Evolutionary conservation across 2,329 filamentous ascomycete species (phyloP).

Genomic region (Trichoderma sp.): DNA sequence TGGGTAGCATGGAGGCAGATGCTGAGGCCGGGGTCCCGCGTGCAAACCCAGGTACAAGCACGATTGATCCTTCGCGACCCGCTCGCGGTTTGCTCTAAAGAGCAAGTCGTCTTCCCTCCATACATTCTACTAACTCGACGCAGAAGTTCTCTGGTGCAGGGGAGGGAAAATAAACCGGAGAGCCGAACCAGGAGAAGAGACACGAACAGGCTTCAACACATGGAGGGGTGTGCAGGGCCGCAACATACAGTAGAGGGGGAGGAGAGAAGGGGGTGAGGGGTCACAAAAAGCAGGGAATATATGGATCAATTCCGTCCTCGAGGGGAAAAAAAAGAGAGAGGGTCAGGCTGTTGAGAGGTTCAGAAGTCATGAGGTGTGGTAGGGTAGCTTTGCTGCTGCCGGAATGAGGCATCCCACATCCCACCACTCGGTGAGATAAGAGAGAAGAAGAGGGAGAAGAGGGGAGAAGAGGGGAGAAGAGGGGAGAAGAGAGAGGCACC

Average conservation of each 20-base stretch:
- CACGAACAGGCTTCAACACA: background rate
- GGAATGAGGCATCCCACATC: background rate
- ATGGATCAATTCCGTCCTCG: background rate
- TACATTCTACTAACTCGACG: background rate
- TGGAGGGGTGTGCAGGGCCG: conserved; percentile 3
- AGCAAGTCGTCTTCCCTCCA: background rate
- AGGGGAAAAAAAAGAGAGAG: background rate
- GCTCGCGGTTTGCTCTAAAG: background rate
- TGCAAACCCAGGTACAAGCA: conserved; percentile 21
- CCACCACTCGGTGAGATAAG: background rate
- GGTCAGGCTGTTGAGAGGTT: background rate
- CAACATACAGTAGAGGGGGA: background rate
- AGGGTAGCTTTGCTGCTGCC: background rate
- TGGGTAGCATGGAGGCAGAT: background rate
- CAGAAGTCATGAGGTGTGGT: background rate
- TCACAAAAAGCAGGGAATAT: conserved; percentile 2
- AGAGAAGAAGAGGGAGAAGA: background rate
- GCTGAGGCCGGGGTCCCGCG: conserved; percentile 17
- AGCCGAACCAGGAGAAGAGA: background rate
- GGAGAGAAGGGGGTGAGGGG: background rate
- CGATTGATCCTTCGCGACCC: conserved; percentile 1
- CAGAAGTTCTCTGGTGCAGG: conserved; percentile 17
- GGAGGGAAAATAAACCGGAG: background rate
- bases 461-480: no score
- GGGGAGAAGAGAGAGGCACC: no score